Conservation (phyloP, 305 asterid genomes). For the Fraxinus baroniana region DNA sequence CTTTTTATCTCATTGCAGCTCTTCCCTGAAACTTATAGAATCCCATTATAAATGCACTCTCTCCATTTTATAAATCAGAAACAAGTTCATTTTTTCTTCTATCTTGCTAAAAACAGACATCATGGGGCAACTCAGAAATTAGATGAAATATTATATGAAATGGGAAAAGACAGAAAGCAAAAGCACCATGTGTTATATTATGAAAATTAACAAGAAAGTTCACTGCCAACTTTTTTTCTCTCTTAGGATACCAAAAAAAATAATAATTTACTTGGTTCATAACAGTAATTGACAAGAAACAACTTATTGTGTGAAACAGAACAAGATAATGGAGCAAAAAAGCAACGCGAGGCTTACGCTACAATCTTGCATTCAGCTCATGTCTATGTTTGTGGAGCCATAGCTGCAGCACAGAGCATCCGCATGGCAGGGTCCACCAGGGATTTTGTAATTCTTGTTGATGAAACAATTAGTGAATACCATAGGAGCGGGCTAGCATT, state of each 20-base stretch:
- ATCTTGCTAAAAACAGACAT: background rate
- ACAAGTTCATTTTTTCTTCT: background rate
- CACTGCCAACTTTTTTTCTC: background rate
- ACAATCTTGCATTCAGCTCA: conserved; percentile 78
- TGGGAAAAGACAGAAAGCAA: background rate
- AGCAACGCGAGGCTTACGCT: conserved; percentile 76
- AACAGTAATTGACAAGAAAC: background rate
- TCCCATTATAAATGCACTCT: background rate
- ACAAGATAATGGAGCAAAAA: conserved; percentile 30
- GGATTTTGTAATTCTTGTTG: conserved; percentile 87
- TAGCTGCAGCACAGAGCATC: conserved; percentile 83
- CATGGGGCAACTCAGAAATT: background rate
- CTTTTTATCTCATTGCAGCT: background rate
- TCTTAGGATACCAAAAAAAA: background rate
- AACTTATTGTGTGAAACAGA: conserved; percentile 32
- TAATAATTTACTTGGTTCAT: background rate
- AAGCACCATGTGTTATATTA: background rate
- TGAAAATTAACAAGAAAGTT: background rate
- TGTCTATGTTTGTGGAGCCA: conserved; percentile 84
- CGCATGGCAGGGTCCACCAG: conserved; percentile 69
- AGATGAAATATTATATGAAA: background rate
- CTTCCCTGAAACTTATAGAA: background rate
- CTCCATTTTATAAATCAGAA: background rate
- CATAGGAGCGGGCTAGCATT: conserved; percentile 57
- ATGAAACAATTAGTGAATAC: conserved; percentile 51